Percentiles rank a stretch among this genome's conserved stretches.
phyloP scores from a whole-genome alignment of 202 grass and related monocot genomes.

The Alloteropsis angusta region DNA sequence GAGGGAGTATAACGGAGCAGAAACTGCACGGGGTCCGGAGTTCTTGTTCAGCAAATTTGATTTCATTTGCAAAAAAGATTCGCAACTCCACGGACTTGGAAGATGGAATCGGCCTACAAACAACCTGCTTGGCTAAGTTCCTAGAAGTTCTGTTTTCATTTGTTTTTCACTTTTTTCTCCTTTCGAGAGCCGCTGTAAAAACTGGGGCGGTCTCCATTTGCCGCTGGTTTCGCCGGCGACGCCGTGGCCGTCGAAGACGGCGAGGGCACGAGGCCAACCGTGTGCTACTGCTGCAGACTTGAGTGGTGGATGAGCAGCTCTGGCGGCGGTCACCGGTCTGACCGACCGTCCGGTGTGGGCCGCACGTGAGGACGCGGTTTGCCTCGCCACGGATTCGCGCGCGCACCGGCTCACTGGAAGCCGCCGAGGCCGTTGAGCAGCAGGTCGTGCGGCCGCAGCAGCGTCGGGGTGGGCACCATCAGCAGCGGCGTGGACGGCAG shows the following conservation, averaged over 20 bases:
- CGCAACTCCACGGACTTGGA: conserved; percentile 33
- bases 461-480: conserved; percentile 26
- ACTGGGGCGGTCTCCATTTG: neutral
- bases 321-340: conserved; percentile 13
- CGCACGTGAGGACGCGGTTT: conserved; percentile 4
- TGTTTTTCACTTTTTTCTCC: neutral
- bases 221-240: conserved; percentile 3
- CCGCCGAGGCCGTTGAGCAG: conserved; percentile 37
- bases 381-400: neutral
- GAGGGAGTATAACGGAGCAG: too few species aligned
- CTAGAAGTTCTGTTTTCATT: neutral
- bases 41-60: neutral
- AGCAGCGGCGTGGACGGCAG: conserved; percentile 16
- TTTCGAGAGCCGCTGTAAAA: conserved; percentile 2
- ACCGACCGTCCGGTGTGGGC: neutral
- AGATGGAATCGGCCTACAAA: conserved; percentile 26
- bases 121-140: neutral
- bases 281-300: neutral
- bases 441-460: conserved; percentile 48
- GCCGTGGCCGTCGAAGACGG: neutral
- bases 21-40: neutral
- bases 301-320: neutral
- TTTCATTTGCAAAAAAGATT: conserved; percentile 37
- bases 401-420: conserved; percentile 34
- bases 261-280: neutral